A percentile compares a stretch with the other conserved stretches of the same genome.
phyloP scores from a whole-genome alignment of 2,329 filamentous ascomycete species.

The Botryotinia calthae region DNA sequence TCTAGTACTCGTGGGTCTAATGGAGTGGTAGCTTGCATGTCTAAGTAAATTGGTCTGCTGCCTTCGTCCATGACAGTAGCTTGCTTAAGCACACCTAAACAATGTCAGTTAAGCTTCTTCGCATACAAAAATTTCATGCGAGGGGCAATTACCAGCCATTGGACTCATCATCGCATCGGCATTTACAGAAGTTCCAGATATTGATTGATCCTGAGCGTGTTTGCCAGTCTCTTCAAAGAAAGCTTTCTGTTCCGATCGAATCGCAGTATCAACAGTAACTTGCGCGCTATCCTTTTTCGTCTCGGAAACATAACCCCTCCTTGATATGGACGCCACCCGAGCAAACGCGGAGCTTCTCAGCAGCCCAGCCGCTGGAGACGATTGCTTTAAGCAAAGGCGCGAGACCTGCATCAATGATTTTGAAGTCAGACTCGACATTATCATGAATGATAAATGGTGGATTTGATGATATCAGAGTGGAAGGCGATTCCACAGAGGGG shows the following conservation, averaged over 20 bases:
- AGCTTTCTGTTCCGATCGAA: slow-evolving; percentile 81
- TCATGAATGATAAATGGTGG: neutral
- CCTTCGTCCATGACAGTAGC: slow-evolving; percentile 92
- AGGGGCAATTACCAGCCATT: slow-evolving; percentile 56
- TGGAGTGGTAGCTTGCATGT: slow-evolving; percentile 97
- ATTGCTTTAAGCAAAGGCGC: slow-evolving; percentile 36
- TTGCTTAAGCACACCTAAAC: slow-evolving; percentile 74
- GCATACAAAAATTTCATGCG: slow-evolving; percentile 20
- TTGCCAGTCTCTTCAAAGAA: slow-evolving; percentile 57
- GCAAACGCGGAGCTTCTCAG: slow-evolving; percentile 30
- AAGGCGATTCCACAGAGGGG: slow-evolving; percentile 6
- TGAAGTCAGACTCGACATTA: slow-evolving; percentile 24
- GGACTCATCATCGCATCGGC: slow-evolving; percentile 70
- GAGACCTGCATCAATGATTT: slow-evolving; percentile 38
- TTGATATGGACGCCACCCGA: slow-evolving; percentile 30
- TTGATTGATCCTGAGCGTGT: slow-evolving; percentile 30
- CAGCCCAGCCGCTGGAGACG: slow-evolving; percentile 31
- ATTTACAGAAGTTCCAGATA: slow-evolving; percentile 33
- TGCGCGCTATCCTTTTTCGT: slow-evolving; percentile 76
- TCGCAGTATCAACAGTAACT: slow-evolving; percentile 77
- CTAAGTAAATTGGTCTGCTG: slow-evolving; percentile 90
- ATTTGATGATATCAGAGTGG: slow-evolving; percentile 15
- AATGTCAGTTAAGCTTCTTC: slow-evolving; percentile 28
- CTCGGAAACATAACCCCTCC: slow-evolving; percentile 78
- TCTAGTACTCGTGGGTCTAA: slow-evolving; percentile 93